These are phyloP conservation scores for Pichia membranifaciens DNA, from an alignment of 805 yeast genomes.

Conservation along the genomic window DNA sequence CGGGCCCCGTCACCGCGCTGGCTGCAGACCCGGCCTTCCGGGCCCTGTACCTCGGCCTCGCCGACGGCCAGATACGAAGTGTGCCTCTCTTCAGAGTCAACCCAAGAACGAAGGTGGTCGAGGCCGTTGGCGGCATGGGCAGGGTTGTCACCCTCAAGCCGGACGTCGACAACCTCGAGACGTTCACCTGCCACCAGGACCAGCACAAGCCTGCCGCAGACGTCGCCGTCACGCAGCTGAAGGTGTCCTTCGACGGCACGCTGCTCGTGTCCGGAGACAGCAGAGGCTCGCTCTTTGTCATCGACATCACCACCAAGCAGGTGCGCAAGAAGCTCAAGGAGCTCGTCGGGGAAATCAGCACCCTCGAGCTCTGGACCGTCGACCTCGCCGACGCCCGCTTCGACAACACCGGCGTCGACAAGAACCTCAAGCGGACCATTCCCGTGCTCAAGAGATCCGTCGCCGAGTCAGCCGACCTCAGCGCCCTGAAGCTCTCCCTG, in stretches of 20 bases:
- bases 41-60: conserved; percentile 61
- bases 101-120: conserved; percentile 36
- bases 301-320: conserved; percentile 69
- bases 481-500: conserved; percentile 41
- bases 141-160: conserved; percentile 44
- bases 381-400: conserved; percentile 14
- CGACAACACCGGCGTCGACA: conserved; percentile 29
- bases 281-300: conserved; percentile 58
- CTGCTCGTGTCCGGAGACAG: conserved; percentile 66
- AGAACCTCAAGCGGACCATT: conserved; percentile 35
- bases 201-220: conserved; percentile 20
- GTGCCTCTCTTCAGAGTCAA: conserved; percentile 45
- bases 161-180: conserved; percentile 43
- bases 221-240: conserved; percentile 44
- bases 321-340: conserved; percentile 50
- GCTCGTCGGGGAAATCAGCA: conserved; percentile 24
- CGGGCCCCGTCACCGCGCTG: conserved; percentile 50
- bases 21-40: conserved; percentile 77
- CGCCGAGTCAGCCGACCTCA: conserved; percentile 33
- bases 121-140: conserved; percentile 55
- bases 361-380: conserved; percentile 20
- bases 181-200: conserved; percentile 49
- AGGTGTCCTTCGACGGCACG: conserved; percentile 70
- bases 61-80: conserved; percentile 53
- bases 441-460: conserved; percentile 63